Base-by-base conservation (phyloP, 1,284 basidiomycete species). In the Sporisorium exsertum region DNA sequence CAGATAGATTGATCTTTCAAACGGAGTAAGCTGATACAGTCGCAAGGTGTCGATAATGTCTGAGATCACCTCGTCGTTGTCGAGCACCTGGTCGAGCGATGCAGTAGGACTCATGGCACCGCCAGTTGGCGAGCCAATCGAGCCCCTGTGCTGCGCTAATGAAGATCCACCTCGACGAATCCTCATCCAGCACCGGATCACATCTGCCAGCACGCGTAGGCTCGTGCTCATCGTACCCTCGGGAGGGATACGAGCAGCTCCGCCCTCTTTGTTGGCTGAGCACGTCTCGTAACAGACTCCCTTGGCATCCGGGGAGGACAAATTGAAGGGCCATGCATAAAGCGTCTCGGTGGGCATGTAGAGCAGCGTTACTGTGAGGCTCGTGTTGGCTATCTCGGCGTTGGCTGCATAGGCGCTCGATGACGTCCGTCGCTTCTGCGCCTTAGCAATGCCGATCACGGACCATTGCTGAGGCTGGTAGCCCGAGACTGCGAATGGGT, bases 261-360 rank as follows among this genome's bases (percentile, higher is more conserved):
- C 64, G n/a, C 53, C 40, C 2, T 54, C 37, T 27, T 58, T 24
- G 10, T 50, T 46, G 22, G 20, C 18, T 12, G 45, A 62, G 32
- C 52, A 29, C 3, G 71, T 73, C 51, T 69, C 65, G 65, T 68
- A 73, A 35, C 65, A 73, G 24, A 73, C 58, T 1, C 71, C 71
- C 9, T 65, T 73, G 15, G 71, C 61, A 20, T 46, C 55, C 1
- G 71, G 71, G 13, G 37, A 57, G 6, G 65, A 61, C 1, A 73
- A 46, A 29, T 69, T 73, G 58, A 73, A 73, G 0, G 71, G 71
- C 71, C 71, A 73, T 9, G 71, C 71, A 54, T 61, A 69, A 5
- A 73, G 54, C 33, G 71, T 73, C 33, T 64, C 57, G 13, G 61
- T 68, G 18, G 71, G 58, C 16, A 26, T 32, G 55, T 73, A 73